Evolutionary conservation across 768 basidiomycete species (phyloP).

Genomic region (Tephrocybe sp.): DNA sequence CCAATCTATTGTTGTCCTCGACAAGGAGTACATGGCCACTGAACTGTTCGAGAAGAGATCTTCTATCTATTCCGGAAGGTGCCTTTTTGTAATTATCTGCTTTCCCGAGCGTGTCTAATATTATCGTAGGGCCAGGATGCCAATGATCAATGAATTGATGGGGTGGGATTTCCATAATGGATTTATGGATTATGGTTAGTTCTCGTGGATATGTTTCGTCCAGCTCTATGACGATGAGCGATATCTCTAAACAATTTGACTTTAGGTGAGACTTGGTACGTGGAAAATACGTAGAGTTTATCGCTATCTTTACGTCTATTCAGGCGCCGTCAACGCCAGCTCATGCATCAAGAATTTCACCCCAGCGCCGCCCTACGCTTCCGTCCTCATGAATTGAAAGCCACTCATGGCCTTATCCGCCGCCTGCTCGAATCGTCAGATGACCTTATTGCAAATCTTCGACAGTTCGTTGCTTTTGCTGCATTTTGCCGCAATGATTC

Average conservation of each 20-base stretch:
- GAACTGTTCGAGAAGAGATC: slow-evolving; percentile 25
- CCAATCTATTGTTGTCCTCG: slow-evolving; percentile 20
- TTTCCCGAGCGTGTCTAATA: neutral
- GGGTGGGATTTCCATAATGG: too few relatives aligned
- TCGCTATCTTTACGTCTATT: slow-evolving; percentile 9
- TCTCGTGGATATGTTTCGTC: too few relatives aligned
- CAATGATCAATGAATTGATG: too few relatives aligned
- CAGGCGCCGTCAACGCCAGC: slow-evolving; percentile 32
- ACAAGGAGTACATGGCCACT: slow-evolving; percentile 18
- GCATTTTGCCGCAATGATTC: neutral
- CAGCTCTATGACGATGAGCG: too few relatives aligned
- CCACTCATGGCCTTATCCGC: slow-evolving; percentile 20
- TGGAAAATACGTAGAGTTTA: neutral
- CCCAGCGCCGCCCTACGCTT: too few relatives aligned
- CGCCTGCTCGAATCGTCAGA: too few relatives aligned
- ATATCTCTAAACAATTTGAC: too few relatives aligned
- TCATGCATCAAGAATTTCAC: too few relatives aligned
- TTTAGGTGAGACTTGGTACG: slow-evolving; percentile 10
- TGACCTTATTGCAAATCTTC: too few relatives aligned
- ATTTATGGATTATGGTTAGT: slow-evolving; percentile 14
- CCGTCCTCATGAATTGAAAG: too few relatives aligned
- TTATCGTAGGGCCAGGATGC: slow-evolving; percentile 27
- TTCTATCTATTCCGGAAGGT: slow-evolving; percentile 22
- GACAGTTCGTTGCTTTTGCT: too few relatives aligned
- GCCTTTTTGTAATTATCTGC: neutral